phyloP scores from a whole-genome alignment of 169 alveolate species.

The Plasmodium chabaudi region DNA sequence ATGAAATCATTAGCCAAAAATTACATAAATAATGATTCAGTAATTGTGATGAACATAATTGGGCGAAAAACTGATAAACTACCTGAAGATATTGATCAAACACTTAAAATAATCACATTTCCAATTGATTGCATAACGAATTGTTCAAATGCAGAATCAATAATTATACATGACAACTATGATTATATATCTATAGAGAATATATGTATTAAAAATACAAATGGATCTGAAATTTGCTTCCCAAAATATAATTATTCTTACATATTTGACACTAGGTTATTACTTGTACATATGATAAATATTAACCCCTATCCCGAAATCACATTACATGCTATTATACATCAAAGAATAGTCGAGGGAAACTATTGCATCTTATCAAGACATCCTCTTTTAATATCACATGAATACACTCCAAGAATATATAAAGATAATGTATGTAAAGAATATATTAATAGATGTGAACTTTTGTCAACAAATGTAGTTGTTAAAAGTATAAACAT shows the following conservation, averaged over 20 bases:
- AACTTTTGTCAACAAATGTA: constrained; percentile 22
- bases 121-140: constrained; percentile 7
- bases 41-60: constrained; percentile 13
- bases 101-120: constrained; percentile 15
- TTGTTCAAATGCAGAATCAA: constrained; percentile 37
- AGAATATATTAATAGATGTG: constrained; percentile 48
- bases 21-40: constrained; percentile 10
- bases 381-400: constrained; percentile 6
- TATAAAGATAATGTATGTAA: constrained; percentile 46
- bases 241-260: constrained; percentile 32
- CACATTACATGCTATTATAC: background rate
- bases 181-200: constrained; percentile 47
- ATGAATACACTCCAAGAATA: background rate
- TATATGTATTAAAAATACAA: constrained; percentile 42
- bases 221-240: constrained; percentile 22
- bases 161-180: constrained; percentile 32
- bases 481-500: background rate
- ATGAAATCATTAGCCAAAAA: constrained; percentile 6
- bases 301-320: constrained; percentile 71
- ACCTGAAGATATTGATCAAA: background rate
- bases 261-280: constrained; percentile 58
- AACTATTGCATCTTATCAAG: constrained; percentile 14
- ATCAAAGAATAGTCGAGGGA: constrained; percentile 19
- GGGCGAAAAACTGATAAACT: constrained; percentile 33
- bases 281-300: constrained; percentile 39